Conservation (phyloP, 179 eudicot species). For the Sideroxylon spinosum region DNA sequence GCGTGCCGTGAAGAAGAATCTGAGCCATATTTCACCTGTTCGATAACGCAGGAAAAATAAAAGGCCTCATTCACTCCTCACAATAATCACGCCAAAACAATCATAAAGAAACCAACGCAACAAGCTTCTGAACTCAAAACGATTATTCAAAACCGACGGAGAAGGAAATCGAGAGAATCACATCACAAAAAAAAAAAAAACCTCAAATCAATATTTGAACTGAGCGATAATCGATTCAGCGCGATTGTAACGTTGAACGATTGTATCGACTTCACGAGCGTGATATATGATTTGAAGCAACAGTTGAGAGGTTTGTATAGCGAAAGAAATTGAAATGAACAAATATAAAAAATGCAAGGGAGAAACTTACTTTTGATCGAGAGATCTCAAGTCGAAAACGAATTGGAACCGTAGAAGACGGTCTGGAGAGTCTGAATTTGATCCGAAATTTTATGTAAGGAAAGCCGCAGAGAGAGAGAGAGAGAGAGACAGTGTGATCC, state of each 20-base stretch:
- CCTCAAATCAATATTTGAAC: conserved; percentile 1
- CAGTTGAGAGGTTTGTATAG: not conserved
- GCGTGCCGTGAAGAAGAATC: conserved; percentile 52
- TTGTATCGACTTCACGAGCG: not conserved
- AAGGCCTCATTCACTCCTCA: too few species aligned
- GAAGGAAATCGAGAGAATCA: conserved; percentile 7
- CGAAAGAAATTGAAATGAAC: not conserved
- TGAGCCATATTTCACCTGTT: conserved; percentile 37
- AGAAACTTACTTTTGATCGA: not conserved
- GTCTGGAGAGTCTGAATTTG: not conserved
- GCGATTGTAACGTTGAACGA: not conserved
- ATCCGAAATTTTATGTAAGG: not conserved
- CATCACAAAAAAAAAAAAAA: not conserved
- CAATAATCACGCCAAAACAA: too few species aligned
- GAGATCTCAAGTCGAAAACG: conserved; percentile 2
- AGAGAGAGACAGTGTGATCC: not conserved
- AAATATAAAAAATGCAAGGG: too few species aligned
- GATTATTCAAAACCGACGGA: too few species aligned
- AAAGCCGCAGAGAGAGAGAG: not conserved
- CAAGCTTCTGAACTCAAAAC: too few species aligned
- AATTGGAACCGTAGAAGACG: not conserved
- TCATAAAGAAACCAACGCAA: too few species aligned
- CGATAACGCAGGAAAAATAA: not conserved
- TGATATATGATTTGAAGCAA: not conserved
- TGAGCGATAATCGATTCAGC: not conserved